Base-by-base conservation (phyloP, 2,329 filamentous ascomycete species). In the Bipolaris oryzae region DNA sequence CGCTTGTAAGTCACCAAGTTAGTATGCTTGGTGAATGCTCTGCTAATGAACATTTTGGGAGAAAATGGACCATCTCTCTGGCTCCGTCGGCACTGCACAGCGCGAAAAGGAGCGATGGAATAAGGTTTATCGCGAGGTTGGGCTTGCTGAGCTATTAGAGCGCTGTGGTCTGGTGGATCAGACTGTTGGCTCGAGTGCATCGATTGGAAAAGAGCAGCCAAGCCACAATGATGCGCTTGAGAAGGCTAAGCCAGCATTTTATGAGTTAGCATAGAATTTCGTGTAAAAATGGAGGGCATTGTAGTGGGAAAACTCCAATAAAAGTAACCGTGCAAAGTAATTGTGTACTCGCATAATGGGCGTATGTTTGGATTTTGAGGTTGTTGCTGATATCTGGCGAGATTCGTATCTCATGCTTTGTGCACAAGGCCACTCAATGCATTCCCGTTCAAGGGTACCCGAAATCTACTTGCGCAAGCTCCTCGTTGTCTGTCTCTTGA, bases 71-170 rank as follows among this genome's bases (percentile, higher is more conserved):
- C 79, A 87, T 20, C 81, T 90, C 38, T 89, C 90, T 62, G 87
- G 87, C n/a, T 85, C 83, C 4, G 84, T 86, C 60, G 87, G 88
- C 13, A 82, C 84, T 1, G 88, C 88, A 0, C 81, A 85, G 50
- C 86, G 86, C 3, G 88, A 91, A 65, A 80, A 84, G 44, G 86
- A 89, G 74, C 83, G 89, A 18, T 90, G 91, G 87, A 82, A 82
- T 7, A 85, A 89, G 72, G 90, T 92, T 66, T 88, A 90, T 70
- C 77, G 79, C 33, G 88, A 90, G 66, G 86, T 92, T 62, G 89
- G 89, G 0, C 78, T 92, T 50, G 76, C 79, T 7, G 69, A 77
- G 23, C 45, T 74, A 23, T 46, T 74, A 0, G 57, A 35, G 5
- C 53, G 66, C 9, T 45, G 63, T 18, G 67, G 66, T 13, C 47